Evolutionary conservation across 805 yeast species (phyloP), one percentile per base, ranked within the genome.

Genomic region (Candida boleticola): DNA sequence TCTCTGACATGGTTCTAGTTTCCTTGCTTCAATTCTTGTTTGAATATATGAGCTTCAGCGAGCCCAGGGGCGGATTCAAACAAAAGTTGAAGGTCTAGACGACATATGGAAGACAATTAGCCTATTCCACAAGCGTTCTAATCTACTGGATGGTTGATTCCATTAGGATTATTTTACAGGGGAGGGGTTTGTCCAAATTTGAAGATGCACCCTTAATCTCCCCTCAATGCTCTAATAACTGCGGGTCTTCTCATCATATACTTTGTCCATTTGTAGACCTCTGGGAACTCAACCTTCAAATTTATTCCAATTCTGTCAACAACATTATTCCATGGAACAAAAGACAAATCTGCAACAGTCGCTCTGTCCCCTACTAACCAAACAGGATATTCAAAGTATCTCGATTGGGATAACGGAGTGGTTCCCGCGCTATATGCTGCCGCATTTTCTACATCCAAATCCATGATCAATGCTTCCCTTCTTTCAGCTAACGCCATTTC

Each of bases 291-390:
- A 23, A 79, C 76, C 60, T 85, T 84, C 54, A 90, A 77, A 55
- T 86, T 87, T 48, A 90, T 88, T 5, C 97, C 97, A 41, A 90
- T 85, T 55, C 96, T 74, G 60, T 87, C 96, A 41, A 90, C 95
- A 14, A 90, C 97, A 56, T 89, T 90, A 63, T 90, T 90, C 98
- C 98, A 90, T 13, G 98, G 95, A 22, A 90, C 96, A 67, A 90
- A 90, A 18, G 92, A 80, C 56, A 90, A 72, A 63, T 90, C 98
- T 2, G 97, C 97, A 35, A 90, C 82, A 1, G 97, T 71, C 18
- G 75, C 75, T 37, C 74, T 55, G 54, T 89, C 96, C 21, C 96
- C 95, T 11, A 89, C 97, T 26, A 90, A 73, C 98, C 98, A 90
- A 22, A 90, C 92, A 1, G 97, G 96, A 56, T 87, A 84, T 55